These are phyloP conservation scores for Amniculicola lignicola DNA, from an alignment of 495 filamentous ascomycete species.

Conservation along the genomic window DNA sequence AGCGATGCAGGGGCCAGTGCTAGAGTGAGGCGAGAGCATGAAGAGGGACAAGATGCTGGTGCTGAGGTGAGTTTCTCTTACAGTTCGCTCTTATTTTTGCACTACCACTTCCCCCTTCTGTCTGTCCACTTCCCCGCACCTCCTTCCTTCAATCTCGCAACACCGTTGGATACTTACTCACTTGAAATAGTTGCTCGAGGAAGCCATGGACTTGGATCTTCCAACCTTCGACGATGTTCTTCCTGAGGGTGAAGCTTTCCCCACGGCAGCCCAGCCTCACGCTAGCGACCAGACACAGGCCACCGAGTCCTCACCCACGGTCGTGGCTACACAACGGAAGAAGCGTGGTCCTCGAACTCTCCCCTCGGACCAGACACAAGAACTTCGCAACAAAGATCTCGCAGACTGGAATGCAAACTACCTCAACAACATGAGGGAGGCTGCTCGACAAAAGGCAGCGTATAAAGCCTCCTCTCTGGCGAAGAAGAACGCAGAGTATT, in stretches of 20 bases:
- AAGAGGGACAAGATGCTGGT: slow-evolving; percentile 39
- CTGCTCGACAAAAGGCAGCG: slow-evolving; percentile 21
- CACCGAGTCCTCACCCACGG: slow-evolving; percentile 7
- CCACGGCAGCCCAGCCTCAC: neutral
- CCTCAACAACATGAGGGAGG: slow-evolving; percentile 39
- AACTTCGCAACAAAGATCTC: slow-evolving; percentile 41
- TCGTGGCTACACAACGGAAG: slow-evolving; percentile 23
- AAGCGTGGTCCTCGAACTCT: slow-evolving; percentile 28
- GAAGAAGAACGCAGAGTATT: slow-evolving; percentile 43
- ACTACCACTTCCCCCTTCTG: neutral
- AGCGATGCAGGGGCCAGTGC: slow-evolving; percentile 45
- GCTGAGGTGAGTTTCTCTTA: slow-evolving; percentile 30
- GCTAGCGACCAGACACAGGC: neutral
- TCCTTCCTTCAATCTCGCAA: neutral
- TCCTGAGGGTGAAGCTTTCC: slow-evolving; percentile 26
- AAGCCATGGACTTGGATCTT: slow-evolving; percentile 49
- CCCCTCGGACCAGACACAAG: slow-evolving; percentile 31
- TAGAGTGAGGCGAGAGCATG: slow-evolving; percentile 43
- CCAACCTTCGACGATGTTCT: slow-evolving; percentile 24
- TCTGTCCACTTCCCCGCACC: neutral
- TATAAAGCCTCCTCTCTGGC: slow-evolving; percentile 30
- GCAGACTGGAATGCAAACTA: slow-evolving; percentile 41
- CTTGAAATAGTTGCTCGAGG: slow-evolving; percentile 37
- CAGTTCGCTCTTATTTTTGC: neutral
- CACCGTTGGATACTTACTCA: slow-evolving; percentile 11